These are phyloP conservation scores for Trichoderma guizhouense DNA, from an alignment of 2,329 filamentous ascomycete species.

Conservation along the genomic window DNA sequence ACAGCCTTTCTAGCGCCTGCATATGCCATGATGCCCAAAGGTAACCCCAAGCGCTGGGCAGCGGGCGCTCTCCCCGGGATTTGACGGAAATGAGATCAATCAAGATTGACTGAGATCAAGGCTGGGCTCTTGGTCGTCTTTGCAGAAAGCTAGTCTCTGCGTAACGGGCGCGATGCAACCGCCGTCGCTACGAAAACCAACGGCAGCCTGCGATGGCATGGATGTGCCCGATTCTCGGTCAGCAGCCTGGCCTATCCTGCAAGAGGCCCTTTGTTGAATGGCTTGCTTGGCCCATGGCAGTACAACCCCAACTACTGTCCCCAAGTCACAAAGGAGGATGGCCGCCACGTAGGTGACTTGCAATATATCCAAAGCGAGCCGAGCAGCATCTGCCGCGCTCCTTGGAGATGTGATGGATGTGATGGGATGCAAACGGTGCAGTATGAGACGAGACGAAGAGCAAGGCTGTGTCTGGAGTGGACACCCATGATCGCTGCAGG, in stretches of 20 bases:
- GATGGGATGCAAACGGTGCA: not conserved
- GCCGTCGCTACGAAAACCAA: not conserved
- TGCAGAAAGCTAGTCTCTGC: not conserved
- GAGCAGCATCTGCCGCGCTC: not conserved
- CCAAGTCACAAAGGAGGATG: not conserved
- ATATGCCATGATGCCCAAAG: conserved; percentile 18
- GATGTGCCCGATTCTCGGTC: not conserved
- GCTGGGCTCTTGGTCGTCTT: not conserved
- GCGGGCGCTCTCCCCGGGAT: conserved; percentile 5
- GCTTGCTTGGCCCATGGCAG: not conserved
- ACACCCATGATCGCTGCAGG: conserved; percentile 13
- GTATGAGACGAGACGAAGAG: not conserved
- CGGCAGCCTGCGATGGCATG: not conserved
- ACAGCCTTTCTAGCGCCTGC: not conserved
- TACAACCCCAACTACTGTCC: not conserved
- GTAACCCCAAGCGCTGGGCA: conserved; percentile 14
- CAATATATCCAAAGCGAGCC: conserved; percentile 3
- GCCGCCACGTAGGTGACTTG: not conserved
- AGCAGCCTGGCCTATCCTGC: not conserved
- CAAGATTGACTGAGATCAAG: conserved; percentile 2
- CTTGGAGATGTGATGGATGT: not conserved
- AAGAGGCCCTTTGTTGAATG: not conserved
- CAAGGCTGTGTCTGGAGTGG: not conserved
- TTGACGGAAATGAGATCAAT: conserved; percentile 15
- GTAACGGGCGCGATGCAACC: conserved; percentile 9